Evolutionary conservation across 2,329 filamentous ascomycete genomes (phyloP), one percentile per base, ranked within the genome.

Genomic region (Colletotrichum tofieldiae): DNA sequence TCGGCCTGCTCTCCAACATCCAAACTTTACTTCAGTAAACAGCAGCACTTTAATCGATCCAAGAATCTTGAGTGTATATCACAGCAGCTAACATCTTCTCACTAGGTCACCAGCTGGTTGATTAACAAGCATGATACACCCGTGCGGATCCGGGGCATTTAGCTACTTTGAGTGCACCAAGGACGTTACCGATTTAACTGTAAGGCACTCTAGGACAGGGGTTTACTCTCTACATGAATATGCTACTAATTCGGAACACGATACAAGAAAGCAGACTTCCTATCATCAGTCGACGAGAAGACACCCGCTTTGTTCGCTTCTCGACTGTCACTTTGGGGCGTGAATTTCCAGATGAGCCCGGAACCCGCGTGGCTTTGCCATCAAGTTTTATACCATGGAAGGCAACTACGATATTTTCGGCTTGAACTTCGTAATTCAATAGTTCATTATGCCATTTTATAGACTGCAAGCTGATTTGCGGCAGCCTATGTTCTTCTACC

Each of bases 261-360:
- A 83, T 86, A 16, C 2, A 23, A 71, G 72, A 73, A 71, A 73
- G 72, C 67, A 14, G 47, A 73, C 54, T 73, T 68, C 18, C 45
- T 87, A 74, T 84, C 82, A 81, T 83, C 87, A 64, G 82, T 87
- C 16, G 90, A 89, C 76, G 91, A 91, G 82, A 85, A 88, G 78
- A 91, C 89, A 67, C 89, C 89, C 16, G 80, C 76, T 84, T 89
- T 37, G 85, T 88, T 35, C 88, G 91, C 2, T 93, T 93, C 81
- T 93, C 91, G 1, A 93, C 92, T n/a, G 91, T 93, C 23, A 91
- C 90, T 81, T 90, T 91, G 72, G 91, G 93, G 79, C 90, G 89
- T 75, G 92, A 91, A 23, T 93, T 90, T 16, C 84, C 91, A 72
- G 92, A 93, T 77, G 90, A 88, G 91, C 90, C 45, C 88, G 91